Percentiles rank a stretch among this genome's conserved stretches.
phyloP scores from a whole-genome alignment of 495 filamentous ascomycete genomes.

The Rostrohypoxylon terebratum region DNA sequence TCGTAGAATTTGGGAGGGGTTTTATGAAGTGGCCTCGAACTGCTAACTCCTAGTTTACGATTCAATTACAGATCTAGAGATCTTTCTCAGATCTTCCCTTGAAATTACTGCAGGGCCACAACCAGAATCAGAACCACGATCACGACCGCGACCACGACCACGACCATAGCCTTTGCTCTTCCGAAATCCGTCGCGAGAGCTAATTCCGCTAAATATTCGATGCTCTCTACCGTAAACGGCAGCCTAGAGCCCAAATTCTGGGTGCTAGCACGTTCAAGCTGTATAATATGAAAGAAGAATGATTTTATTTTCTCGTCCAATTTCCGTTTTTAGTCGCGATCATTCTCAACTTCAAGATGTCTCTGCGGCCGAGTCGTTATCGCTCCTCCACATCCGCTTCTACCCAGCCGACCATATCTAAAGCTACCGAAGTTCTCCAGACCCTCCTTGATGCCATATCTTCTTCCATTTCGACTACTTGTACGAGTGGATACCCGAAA shows the following conservation, averaged over 20 bases:
- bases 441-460: conserved; percentile 67
- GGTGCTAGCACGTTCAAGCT: conserved; percentile 41
- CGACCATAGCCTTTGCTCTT: not conserved
- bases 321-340: conserved; percentile 33
- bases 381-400: conserved; percentile 73
- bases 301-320: conserved; percentile 32
- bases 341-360: conserved; percentile 54
- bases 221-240: conserved; percentile 45
- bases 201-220: conserved; percentile 43
- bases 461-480: conserved; percentile 37
- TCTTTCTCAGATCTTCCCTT: not conserved
- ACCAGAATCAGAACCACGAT: not conserved
- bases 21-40: not conserved
- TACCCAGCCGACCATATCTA: conserved; percentile 63
- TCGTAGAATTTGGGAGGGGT: not conserved
- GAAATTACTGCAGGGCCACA: not conserved
- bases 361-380: conserved; percentile 63
- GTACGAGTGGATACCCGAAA: conserved; percentile 54
- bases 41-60: not conserved
- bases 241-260: conserved; percentile 51
- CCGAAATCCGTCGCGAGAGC: conserved; percentile 20
- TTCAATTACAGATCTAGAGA: conserved; percentile 1
- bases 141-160: not conserved
- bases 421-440: conserved; percentile 70
- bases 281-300: conserved; percentile 45